phyloP scores from a whole-genome alignment of 1,284 basidiomycete genomes.

The Papiliotrema nemorosa region DNA sequence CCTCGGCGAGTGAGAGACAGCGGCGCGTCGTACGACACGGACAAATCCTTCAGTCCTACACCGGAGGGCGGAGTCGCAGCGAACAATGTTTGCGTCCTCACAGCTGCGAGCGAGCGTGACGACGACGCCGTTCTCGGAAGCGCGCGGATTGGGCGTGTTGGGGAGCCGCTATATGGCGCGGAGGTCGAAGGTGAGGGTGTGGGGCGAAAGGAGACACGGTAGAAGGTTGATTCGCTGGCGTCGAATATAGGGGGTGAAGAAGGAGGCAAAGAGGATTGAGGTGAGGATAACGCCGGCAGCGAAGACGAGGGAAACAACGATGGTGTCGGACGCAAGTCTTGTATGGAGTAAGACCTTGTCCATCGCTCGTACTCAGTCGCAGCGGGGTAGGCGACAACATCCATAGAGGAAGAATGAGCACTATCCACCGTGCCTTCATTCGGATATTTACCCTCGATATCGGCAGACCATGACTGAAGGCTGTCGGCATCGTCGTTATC shows the following conservation, averaged over 20 bases:
- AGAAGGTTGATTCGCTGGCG: not conserved
- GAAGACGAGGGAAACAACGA: not conserved
- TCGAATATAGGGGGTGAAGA: not conserved
- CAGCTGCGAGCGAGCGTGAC: not conserved
- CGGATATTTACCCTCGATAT: not conserved
- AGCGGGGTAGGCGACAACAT: not conserved
- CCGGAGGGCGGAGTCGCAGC: not conserved
- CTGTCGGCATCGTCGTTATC: not conserved
- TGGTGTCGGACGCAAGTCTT: not conserved
- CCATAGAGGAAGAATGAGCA: no score
- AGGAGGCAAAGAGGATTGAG: not conserved
- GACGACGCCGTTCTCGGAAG: not conserved
- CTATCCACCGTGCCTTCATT: not conserved
- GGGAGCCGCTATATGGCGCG: not conserved
- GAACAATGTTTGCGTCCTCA: not conserved
- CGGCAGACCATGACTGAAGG: not conserved
- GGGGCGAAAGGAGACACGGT: not conserved
- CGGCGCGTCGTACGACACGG: not conserved
- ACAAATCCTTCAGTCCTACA: not conserved
- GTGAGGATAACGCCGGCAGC: no score
- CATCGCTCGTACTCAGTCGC: not conserved
- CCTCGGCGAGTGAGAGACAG: constrained; percentile 1
- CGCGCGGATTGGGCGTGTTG: not conserved
- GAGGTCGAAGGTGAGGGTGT: not conserved
- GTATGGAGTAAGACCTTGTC: not conserved